Evolutionary conservation across 805 yeast species (phyloP).

Genomic region (Metschnikowia matae): DNA sequence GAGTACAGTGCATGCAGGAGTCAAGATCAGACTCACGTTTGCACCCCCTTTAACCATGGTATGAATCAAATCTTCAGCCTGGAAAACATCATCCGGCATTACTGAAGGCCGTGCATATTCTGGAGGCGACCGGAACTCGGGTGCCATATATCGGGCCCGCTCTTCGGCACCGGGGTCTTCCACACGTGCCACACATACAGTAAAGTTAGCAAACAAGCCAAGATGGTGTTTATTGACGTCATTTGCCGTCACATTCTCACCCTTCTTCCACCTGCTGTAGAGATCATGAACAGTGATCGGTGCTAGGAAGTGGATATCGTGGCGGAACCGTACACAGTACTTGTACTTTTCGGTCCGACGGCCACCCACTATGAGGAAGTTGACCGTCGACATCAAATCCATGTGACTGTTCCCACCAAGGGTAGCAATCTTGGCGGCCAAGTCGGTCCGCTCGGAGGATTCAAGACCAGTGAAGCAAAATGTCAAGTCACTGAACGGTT

Average conservation of each 20-base stretch:
- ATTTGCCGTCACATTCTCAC: constrained; percentile 35
- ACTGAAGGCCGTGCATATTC: constrained; percentile 9
- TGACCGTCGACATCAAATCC: constrained; percentile 59
- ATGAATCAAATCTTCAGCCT: constrained; percentile 28
- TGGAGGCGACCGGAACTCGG: constrained; percentile 21
- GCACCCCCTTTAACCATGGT: constrained; percentile 47
- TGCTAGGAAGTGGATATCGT: constrained; percentile 54
- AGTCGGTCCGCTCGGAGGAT: constrained; percentile 35
- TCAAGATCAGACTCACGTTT: constrained; percentile 46
- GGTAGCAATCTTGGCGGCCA: constrained; percentile 43
- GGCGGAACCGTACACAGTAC: constrained; percentile 47
- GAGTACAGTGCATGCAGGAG: constrained; percentile 40
- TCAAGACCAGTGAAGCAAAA: constrained; percentile 58
- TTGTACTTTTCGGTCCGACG: constrained; percentile 52
- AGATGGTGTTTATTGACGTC: constrained; percentile 25
- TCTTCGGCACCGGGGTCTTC: constrained; percentile 16
- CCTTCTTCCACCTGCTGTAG: constrained; percentile 51
- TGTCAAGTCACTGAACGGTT: constrained; percentile 44
- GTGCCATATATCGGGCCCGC: constrained; percentile 16
- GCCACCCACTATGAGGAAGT: constrained; percentile 56
- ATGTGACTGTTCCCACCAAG: constrained; percentile 59
- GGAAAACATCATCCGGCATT: constrained; percentile 16
- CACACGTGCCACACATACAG: constrained; percentile 43
- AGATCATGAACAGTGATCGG: constrained; percentile 43
- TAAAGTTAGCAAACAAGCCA: constrained; percentile 43